Percentiles rank a stretch among this genome's conserved stretches.
Conservation (phyloP, 805 yeast genomes). For the Candida alai region DNA sequence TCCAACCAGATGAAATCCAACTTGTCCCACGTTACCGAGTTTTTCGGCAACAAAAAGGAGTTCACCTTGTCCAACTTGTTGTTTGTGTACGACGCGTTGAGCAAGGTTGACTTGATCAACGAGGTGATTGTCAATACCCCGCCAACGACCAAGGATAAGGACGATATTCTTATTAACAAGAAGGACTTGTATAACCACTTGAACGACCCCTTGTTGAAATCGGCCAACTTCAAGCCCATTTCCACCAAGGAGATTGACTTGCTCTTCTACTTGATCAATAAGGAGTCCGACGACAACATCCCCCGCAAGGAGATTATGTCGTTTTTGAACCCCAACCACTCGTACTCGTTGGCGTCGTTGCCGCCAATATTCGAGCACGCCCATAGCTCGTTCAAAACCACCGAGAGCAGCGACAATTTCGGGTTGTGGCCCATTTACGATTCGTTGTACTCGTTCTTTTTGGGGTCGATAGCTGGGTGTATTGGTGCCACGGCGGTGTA, state of each 20-base stretch:
- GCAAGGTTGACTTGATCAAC: constrained; percentile 41
- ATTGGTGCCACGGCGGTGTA: constrained; percentile 97
- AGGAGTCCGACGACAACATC: constrained; percentile 33
- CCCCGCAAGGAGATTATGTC: constrained; percentile 40
- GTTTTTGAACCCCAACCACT: constrained; percentile 55
- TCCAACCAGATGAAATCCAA: constrained; percentile 34
- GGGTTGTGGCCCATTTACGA: constrained; percentile 52
- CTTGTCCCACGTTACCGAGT: constrained; percentile 32
- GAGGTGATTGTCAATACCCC: constrained; percentile 46
- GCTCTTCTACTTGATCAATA: constrained; percentile 37
- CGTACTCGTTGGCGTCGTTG: constrained; percentile 33
- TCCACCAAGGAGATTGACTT: constrained; percentile 38
- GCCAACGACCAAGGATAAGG: constrained; percentile 38
- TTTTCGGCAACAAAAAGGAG: constrained; percentile 23
- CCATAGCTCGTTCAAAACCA: constrained; percentile 29
- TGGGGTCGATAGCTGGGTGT: constrained; percentile 96
- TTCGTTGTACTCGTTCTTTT: constrained; percentile 78
- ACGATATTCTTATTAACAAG: constrained; percentile 40
- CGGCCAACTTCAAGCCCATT: constrained; percentile 41
- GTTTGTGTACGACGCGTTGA: constrained; percentile 37
- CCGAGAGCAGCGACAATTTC: constrained; percentile 34
- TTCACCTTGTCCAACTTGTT: constrained; percentile 38
- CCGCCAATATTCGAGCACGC: constrained; percentile 40
- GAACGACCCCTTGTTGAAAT: constrained; percentile 41
- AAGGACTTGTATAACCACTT: constrained; percentile 38